These are phyloP conservation scores for Angophora floribunda DNA, from an alignment of 345 rosid species.

Conservation along the genomic window DNA sequence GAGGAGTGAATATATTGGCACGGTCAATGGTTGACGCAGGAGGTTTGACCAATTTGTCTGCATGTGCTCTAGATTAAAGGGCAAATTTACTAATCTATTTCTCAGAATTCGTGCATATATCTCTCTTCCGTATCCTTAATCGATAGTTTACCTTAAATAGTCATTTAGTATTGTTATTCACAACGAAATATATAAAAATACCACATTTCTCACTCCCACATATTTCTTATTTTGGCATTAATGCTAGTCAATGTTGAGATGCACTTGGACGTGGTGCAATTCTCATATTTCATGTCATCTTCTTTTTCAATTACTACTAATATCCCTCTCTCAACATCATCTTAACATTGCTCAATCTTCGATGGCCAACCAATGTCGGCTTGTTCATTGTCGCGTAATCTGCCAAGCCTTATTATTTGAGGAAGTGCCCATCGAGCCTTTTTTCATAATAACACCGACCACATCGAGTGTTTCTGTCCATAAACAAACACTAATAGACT, in stretches of 20 bases:
- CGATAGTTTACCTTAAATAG: background rate
- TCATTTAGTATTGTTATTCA: background rate
- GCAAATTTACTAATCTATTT: background rate
- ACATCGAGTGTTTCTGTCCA: background rate
- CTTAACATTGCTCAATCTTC: background rate
- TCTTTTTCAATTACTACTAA: background rate
- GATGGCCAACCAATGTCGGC: background rate
- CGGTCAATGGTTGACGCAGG: background rate
- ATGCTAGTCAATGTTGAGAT: background rate
- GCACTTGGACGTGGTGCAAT: background rate
- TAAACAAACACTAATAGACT: background rate
- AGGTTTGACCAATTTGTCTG: background rate
- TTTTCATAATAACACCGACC: rapidly evolving
- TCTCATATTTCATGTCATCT: background rate
- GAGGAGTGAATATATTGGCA: background rate
- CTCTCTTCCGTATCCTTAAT: background rate
- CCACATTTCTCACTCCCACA: background rate
- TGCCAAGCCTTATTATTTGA: rapidly evolving
- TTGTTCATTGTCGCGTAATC: background rate
- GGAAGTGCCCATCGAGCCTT: rapidly evolving
- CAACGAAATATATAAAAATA: background rate
- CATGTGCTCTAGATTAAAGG: background rate
- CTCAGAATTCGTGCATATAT: background rate
- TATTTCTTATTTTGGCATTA: background rate
- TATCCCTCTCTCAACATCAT: background rate